Conservation (phyloP, 169 alveolate genomes). For the Eimeria praecox region DNA sequence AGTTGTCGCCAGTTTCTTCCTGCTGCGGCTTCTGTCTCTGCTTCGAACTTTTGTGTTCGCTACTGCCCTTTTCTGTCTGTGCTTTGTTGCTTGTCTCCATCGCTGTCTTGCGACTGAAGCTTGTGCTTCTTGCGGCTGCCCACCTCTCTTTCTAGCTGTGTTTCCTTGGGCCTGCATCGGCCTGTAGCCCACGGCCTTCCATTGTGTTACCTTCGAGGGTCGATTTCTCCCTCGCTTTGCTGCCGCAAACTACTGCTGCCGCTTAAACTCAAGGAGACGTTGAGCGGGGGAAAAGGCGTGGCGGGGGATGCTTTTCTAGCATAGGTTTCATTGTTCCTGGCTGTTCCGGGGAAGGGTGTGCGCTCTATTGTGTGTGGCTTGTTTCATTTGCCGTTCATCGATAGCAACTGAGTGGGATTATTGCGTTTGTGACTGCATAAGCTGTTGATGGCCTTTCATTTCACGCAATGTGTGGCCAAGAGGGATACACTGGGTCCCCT, state of each 20-base stretch:
- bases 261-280: background rate
- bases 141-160: background rate
- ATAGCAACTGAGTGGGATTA: background rate
- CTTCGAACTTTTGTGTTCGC: background rate
- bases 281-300: background rate
- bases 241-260: background rate
- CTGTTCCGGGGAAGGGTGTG: background rate
- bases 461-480: slow-evolving; percentile 54
- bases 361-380: background rate
- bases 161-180: background rate
- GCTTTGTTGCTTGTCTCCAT: background rate
- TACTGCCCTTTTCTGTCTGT: background rate
- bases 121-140: background rate
- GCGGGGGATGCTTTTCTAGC: background rate
- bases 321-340: background rate
- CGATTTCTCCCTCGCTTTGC: background rate
- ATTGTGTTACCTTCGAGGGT: background rate
- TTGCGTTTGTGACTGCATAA: background rate
- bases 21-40: background rate
- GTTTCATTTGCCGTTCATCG: background rate
- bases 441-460: slow-evolving; percentile 18
- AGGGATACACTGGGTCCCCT: background rate
- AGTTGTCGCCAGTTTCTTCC: background rate
- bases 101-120: background rate
- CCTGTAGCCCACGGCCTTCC: background rate